These are phyloP conservation scores for Vigna hirtella DNA, from an alignment of 306 rosid genomes.

Conservation along the genomic window DNA sequence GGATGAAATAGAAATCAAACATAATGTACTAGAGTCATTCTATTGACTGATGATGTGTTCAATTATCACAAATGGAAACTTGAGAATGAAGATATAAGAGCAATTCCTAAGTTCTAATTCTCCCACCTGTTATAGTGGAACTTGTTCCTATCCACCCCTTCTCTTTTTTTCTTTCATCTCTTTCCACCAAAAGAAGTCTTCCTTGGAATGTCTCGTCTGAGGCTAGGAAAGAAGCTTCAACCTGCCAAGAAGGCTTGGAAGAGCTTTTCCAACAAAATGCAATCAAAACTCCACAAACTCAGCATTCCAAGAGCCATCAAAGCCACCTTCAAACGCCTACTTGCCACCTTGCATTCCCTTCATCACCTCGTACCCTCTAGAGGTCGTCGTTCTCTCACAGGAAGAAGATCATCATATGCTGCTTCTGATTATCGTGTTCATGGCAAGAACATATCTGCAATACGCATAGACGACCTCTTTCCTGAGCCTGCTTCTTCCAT, in stretches of 20 bases:
- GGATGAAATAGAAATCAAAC: background rate
- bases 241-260: constrained; percentile 70
- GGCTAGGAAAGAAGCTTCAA: constrained; percentile 60
- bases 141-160: constrained; percentile 18
- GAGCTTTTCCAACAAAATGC: constrained; percentile 51
- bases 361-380: constrained; percentile 48
- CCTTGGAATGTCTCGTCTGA: constrained; percentile 52
- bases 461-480: constrained; percentile 71
- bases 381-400: constrained; percentile 45
- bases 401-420: constrained; percentile 35
- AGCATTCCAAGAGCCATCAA: constrained; percentile 49
- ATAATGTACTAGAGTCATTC: background rate
- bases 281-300: constrained; percentile 56
- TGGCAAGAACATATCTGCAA: constrained; percentile 43
- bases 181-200: constrained; percentile 28
- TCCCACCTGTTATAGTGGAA: background rate
- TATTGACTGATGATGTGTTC: constrained; percentile 9
- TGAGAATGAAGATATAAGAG: constrained; percentile 30
- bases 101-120: constrained; percentile 17
- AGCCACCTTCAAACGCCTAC: constrained; percentile 52
- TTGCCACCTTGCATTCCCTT: constrained; percentile 45
- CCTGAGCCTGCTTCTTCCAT: constrained; percentile 34
- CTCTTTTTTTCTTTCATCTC: constrained; percentile 17
- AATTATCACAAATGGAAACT: constrained; percentile 10
- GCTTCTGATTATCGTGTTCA: constrained; percentile 37